Percentiles rank a stretch among this genome's conserved stretches.
Conservation (phyloP, 2,329 filamentous ascomycete species). For the Cladosporium halotolerans region DNA sequence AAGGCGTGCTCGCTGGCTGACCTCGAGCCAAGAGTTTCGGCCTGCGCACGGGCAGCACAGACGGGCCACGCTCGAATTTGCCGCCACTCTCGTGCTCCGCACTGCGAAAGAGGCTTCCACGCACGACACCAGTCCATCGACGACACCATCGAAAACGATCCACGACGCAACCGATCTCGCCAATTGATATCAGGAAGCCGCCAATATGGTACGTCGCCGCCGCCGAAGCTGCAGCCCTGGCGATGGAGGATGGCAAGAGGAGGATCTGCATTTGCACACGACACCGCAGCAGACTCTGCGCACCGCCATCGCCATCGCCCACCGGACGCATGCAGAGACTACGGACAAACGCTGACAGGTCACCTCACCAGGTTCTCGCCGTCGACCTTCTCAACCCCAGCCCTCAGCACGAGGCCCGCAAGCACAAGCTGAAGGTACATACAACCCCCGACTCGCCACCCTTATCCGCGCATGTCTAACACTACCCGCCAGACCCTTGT, state of each 20-base stretch:
- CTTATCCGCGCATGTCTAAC: constrained; percentile 8
- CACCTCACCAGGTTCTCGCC: constrained; percentile 79
- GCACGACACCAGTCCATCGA: constrained; percentile 11
- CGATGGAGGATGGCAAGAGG: constrained; percentile 1
- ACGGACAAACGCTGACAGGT: not conserved
- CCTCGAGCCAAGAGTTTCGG: no score
- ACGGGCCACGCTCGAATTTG: not conserved
- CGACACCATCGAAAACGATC: constrained; percentile 11
- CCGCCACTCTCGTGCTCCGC: constrained; percentile 2
- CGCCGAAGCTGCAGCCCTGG: not conserved
- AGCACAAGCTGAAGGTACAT: constrained; percentile 99
- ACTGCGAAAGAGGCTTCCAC: not conserved
- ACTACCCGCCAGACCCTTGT: constrained; percentile 55
- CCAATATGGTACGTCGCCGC: constrained; percentile 12
- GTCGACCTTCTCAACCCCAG: constrained; percentile 99
- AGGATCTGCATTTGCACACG: constrained; percentile 5
- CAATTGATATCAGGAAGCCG: constrained; percentile 12
- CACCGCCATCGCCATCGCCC: not conserved
- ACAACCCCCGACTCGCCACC: constrained; percentile 3
- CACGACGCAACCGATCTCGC: constrained; percentile 9
- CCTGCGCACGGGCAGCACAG: not conserved
- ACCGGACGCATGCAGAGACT: not conserved
- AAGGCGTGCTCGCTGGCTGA: no score
- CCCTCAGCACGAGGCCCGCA: constrained; percentile 94
- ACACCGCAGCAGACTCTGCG: constrained; percentile 4